A percentile compares a stretch with the other conserved stretches of the same genome.
Evolutionary conservation across 805 yeast species (phyloP).

Genomic region (Candida golubevii): DNA sequence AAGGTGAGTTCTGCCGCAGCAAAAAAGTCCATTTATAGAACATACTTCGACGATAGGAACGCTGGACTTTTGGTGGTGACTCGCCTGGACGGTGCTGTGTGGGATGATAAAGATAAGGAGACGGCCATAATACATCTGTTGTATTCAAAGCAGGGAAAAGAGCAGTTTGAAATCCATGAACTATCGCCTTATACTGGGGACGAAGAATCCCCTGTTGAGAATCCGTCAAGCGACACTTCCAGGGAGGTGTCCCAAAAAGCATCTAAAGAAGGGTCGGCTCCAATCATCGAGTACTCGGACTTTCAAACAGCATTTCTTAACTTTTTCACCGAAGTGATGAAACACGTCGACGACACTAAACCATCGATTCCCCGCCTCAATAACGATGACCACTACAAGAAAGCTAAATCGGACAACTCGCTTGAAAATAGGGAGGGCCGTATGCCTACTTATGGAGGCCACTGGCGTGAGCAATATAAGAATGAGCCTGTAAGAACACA

Average conservation of each 20-base stretch:
- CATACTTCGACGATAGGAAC: slow-evolving; percentile 11
- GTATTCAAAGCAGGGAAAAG: background rate
- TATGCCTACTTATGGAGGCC: slow-evolving; percentile 32
- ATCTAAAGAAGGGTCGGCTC: background rate
- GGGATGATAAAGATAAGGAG: slow-evolving; percentile 9
- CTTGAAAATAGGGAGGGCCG: slow-evolving; percentile 23
- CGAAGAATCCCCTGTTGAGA: background rate
- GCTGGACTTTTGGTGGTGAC: slow-evolving; percentile 11
- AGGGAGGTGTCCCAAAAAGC: background rate
- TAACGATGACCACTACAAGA: slow-evolving; percentile 26
- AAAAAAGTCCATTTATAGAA: slow-evolving; percentile 5
- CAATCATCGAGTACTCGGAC: slow-evolving; percentile 3
- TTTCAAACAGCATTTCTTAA: slow-evolving; percentile 15
- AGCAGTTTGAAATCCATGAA: slow-evolving; percentile 3
- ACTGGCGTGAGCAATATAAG: slow-evolving; percentile 27
- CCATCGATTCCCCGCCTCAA: slow-evolving; percentile 23
- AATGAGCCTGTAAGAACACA: slow-evolving; percentile 28
- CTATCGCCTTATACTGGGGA: slow-evolving; percentile 2
- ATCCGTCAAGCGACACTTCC: background rate
- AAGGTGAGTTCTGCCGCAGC: background rate
- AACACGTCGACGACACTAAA: slow-evolving; percentile 16
- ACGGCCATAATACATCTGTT: slow-evolving; percentile 4
- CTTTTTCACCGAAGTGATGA: slow-evolving; percentile 22
- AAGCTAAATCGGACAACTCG: slow-evolving; percentile 15
- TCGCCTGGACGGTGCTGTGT: slow-evolving; percentile 4